Evolutionary conservation across 352 stramenopile genomes (phyloP).

Genomic region (Blastocystis hominis): DNA sequence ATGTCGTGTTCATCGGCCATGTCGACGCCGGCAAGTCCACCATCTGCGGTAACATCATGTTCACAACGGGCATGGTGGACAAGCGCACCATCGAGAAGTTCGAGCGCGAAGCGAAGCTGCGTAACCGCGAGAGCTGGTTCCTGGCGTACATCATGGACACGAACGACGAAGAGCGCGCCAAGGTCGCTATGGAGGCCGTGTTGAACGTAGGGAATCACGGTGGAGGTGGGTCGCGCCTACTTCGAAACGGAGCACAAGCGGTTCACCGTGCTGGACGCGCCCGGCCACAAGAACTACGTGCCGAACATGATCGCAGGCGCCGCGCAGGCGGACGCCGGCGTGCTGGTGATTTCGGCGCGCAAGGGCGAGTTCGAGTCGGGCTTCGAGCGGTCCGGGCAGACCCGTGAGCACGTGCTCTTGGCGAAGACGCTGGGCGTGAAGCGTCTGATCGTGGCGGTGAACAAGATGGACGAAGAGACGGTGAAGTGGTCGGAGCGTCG

Average conservation of each 20-base stretch:
- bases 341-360: slow-evolving; percentile 78
- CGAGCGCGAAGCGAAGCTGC: slow-evolving; percentile 89
- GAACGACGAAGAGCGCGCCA: slow-evolving; percentile 91
- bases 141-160: slow-evolving; percentile 99
- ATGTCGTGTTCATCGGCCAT: slow-evolving; percentile 97
- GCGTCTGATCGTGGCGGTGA: slow-evolving; percentile 94
- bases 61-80: slow-evolving; percentile 94
- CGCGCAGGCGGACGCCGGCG: slow-evolving; percentile 88
- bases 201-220: slow-evolving; percentile 70
- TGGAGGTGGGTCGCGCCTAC: slow-evolving; percentile 86
- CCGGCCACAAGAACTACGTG: slow-evolving; percentile 94
- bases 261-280: slow-evolving; percentile 94
- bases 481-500: slow-evolving; percentile 80
- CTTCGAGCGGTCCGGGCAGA: slow-evolving; percentile 93
- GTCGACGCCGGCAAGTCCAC: slow-evolving; percentile 96
- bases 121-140: slow-evolving; percentile 86
- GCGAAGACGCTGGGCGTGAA: slow-evolving; percentile 95
- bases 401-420: slow-evolving; percentile 92
- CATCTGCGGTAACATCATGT: slow-evolving; percentile 91
- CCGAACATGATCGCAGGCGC: slow-evolving; percentile 96
- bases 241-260: slow-evolving; percentile 88
- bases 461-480: slow-evolving; percentile 98
- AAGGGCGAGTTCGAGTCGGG: slow-evolving; percentile 96
- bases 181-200: slow-evolving; percentile 70
- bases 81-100: slow-evolving; percentile 97